Base-by-base conservation (phyloP, 73 alveolate species). In the Diophrys appendiculata region DNA sequence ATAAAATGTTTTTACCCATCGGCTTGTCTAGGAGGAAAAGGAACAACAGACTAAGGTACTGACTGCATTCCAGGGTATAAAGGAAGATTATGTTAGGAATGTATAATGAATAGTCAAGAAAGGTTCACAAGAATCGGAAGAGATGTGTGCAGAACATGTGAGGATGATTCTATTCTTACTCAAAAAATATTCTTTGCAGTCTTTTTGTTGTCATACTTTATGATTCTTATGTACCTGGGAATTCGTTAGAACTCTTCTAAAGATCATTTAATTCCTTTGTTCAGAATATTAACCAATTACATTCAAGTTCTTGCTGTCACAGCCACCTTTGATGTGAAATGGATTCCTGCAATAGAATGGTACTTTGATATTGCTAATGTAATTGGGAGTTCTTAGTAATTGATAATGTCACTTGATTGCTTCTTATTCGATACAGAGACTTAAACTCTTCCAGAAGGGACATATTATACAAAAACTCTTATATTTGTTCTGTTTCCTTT, bases 11-110 rank as follows among this genome's bases (percentile, higher is more conserved):
- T 81, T 2, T 65, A 23, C 29, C 68, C 84, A n/a, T 73, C 78
- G 5, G 90, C 90, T 81, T 81, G 90, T 65, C 26, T 52, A 73
- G 89, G 26, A 13, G 35, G 89, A 52, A 52, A 11, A 11, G 22
- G 22, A 11, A 13, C 65, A 52, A 52, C 65, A 52, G 65, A 52
- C 22, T 22, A 11, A 52, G n/a, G n/a, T n/a, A n/a, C n/a, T n/a
- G 65, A 52, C 11, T 52, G 65, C 22, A 22, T 13, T 11, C 24
- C 11, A 22, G 65, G 65, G 24, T 52, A 52, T 22, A 22, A 22
- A 22, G 65, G 65, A 52, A 52, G 65, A 52, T 22, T 52, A 11
- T 52, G 65, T 52, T 22, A 52, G 11, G 65, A 52, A 13, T 52
- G 65, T 22, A 52, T 52, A 22, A 52, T 52, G 65, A 52, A 52